Conservation (phyloP, 768 basidiomycete species). For the Termitomyces sp. region DNA sequence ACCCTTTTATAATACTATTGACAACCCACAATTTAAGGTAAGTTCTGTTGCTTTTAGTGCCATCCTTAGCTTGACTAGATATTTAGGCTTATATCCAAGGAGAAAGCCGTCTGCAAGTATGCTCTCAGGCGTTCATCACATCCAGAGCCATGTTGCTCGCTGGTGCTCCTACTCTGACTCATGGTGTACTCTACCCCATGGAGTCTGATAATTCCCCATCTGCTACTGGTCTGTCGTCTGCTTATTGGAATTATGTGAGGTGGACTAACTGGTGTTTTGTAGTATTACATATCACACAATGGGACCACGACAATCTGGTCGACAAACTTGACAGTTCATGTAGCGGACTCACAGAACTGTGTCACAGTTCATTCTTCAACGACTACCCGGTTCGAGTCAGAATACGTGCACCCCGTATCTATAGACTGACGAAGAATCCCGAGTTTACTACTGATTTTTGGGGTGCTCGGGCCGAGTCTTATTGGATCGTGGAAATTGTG, state of each 20-base stretch:
- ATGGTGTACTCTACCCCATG: constrained; percentile 71
- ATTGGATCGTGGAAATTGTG: constrained; percentile 60
- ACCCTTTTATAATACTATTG: constrained; percentile 51
- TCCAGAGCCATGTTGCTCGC: constrained; percentile 76
- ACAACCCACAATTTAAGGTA: constrained; percentile 76
- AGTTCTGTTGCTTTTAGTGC: constrained; percentile 13
- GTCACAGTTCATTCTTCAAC: constrained; percentile 52
- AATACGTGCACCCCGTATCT: too few relatives aligned
- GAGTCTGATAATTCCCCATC: constrained; percentile 62
- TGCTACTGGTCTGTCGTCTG: not conserved
- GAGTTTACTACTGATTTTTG: too few relatives aligned
- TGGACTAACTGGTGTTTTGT: not conserved
- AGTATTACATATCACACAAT: constrained; percentile 71
- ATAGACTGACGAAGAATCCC: too few relatives aligned
- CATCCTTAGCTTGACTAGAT: not conserved
- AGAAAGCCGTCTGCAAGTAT: constrained; percentile 59
- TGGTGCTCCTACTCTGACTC: constrained; percentile 67
- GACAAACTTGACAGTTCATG: constrained; percentile 62
- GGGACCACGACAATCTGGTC: constrained; percentile 71
- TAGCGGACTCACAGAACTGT: constrained; percentile 66
- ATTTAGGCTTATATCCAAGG: constrained; percentile 57
- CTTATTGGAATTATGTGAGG: not conserved
- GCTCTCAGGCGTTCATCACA: constrained; percentile 65
- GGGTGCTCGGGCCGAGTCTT: too few relatives aligned
- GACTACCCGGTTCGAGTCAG: too few relatives aligned